Percentiles rank a stretch among this genome's conserved stretches.
These are phyloP conservation scores for Heritiera fomes DNA, from an alignment of 345 rosid genomes.

Conservation along the genomic window DNA sequence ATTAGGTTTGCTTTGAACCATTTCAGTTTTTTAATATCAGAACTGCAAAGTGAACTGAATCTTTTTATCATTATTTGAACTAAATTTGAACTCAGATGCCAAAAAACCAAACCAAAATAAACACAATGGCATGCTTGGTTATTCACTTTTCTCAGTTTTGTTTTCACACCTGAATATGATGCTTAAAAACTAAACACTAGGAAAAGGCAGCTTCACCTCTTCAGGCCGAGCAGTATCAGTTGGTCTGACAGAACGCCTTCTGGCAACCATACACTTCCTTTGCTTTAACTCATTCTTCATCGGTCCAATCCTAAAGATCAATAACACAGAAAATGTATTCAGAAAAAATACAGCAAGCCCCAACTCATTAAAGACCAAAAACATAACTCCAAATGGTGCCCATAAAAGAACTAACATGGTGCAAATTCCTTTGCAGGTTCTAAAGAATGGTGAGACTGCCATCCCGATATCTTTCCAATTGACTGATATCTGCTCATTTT, in stretches of 20 bases:
- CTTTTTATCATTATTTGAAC: neutral
- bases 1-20: neutral
- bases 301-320: conserved; percentile 77
- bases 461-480: conserved; percentile 78
- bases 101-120: neutral
- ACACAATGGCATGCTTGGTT: neutral
- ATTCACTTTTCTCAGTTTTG: neutral
- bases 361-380: neutral
- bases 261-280: conserved; percentile 49
- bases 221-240: conserved; percentile 63
- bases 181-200: neutral
- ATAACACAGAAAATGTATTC: neutral
- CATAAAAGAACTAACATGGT: conserved; percentile 67
- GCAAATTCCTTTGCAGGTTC: conserved; percentile 52
- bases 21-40: neutral
- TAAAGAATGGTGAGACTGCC: conserved; percentile 53
- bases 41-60: neutral
- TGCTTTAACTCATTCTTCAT: conserved; percentile 75
- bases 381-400: neutral
- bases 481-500: conserved; percentile 42
- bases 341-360: neutral
- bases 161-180: neutral
- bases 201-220: conserved; percentile 51
- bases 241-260: conserved; percentile 50
- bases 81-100: neutral